Conservation (phyloP, 2,329 filamentous ascomycete genomes). For the Ophiocordyceps camponoti-leonardi region DNA sequence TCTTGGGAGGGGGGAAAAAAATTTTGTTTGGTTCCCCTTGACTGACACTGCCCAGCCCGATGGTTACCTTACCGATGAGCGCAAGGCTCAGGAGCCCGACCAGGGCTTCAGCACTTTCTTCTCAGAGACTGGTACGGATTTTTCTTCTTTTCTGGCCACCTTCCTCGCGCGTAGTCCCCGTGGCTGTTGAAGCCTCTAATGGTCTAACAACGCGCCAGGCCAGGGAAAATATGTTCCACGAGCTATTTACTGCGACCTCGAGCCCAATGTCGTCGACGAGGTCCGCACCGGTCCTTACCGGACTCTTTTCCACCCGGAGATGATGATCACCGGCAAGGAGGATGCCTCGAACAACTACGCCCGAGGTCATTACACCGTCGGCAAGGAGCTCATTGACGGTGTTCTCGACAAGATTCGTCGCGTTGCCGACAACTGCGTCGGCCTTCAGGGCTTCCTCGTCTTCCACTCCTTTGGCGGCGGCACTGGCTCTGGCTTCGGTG, state of each 20-base stretch:
- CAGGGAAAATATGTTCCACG: conserved; percentile 98
- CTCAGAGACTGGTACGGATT: conserved; percentile 78
- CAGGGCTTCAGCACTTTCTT: conserved; percentile 99
- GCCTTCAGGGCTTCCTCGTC: conserved; percentile 96
- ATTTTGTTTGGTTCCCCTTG: conserved; percentile 1
- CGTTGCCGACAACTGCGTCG: conserved; percentile 93
- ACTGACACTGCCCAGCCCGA: conserved; percentile 52
- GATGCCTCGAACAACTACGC: conserved; percentile 99
- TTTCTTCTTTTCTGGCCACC: too few relatives aligned
- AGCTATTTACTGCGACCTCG: conserved; percentile 98
- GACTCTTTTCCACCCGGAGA: conserved; percentile 93
- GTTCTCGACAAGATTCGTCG: conserved; percentile 95
- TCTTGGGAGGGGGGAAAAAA: conserved; percentile 4
- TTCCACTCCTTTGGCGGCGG: conserved; percentile 99
- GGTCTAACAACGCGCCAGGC: conserved; percentile 32
- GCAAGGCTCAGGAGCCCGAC: conserved; percentile 82
- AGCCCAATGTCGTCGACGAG: conserved; percentile 98
- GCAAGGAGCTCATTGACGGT: conserved; percentile 97
- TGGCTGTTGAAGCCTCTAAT: neutral
- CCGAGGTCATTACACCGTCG: conserved; percentile 98
- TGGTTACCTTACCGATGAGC: conserved; percentile 96
- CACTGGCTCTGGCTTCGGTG: conserved; percentile 96
- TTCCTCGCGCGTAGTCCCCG: too few relatives aligned
- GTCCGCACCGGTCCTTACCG: conserved; percentile 96
- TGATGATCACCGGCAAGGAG: conserved; percentile 99